These are phyloP conservation scores for Globisporangium spinosum DNA, from an alignment of 352 stramenopile genomes.

Conservation along the genomic window DNA sequence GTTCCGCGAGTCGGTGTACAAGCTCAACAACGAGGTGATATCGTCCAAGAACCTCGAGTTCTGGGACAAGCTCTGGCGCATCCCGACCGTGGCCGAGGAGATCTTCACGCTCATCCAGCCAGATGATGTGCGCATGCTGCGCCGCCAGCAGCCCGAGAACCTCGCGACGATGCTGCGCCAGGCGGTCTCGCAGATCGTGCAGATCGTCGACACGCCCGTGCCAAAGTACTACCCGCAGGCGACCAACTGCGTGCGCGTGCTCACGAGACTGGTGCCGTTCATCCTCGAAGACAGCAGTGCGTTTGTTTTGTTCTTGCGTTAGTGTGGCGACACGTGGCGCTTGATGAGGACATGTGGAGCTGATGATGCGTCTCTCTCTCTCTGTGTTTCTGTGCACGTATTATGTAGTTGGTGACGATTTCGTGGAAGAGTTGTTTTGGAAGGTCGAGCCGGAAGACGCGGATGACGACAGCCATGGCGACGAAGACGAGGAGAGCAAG, in stretches of 20 bases:
- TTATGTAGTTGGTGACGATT: constrained; percentile 45
- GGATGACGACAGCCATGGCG: constrained; percentile 21
- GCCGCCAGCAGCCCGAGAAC: constrained; percentile 78
- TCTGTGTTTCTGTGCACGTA: neutral
- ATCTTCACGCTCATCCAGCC: constrained; percentile 90
- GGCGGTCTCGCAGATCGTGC: constrained; percentile 75
- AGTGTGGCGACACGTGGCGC: neutral
- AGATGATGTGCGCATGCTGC: constrained; percentile 86
- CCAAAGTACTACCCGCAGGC: constrained; percentile 88
- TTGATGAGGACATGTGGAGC: neutral
- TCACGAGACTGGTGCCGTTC: constrained; percentile 81
- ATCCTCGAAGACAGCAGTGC: constrained; percentile 71
- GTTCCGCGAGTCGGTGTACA: constrained; percentile 90
- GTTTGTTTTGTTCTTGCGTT: neutral
- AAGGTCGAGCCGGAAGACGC: constrained; percentile 31
- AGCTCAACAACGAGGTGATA: constrained; percentile 88
- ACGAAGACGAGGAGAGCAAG: constrained; percentile 42
- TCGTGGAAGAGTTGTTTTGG: constrained; percentile 84
- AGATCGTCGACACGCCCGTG: constrained; percentile 85
- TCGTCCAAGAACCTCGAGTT: constrained; percentile 87
- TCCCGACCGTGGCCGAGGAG: constrained; percentile 83
- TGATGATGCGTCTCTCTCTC: neutral
- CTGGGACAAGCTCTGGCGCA: constrained; percentile 89
- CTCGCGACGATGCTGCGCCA: constrained; percentile 81
- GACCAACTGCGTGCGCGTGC: constrained; percentile 80